Base-by-base conservation (phyloP, 129 eudicot genomes). In the Tagetes patula region DNA sequence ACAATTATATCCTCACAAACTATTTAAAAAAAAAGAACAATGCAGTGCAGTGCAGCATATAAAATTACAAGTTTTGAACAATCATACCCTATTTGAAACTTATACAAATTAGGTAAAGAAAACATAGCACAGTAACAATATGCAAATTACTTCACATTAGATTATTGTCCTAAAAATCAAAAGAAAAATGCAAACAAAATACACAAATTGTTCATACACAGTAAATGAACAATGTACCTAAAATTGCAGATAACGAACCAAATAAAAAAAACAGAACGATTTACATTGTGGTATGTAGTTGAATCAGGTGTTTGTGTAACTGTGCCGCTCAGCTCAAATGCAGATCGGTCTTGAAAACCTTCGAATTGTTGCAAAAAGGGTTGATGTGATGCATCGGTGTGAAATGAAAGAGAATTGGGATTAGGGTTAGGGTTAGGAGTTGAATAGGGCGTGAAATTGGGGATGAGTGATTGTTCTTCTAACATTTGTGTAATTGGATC, bases 381-480 rank as follows among this genome's bases (percentile, higher is more conserved):
- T 31, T 4, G 8, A 4, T 46, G 62, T 67, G 79, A 10, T 14
- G 53, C 46, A 50, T 53, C 62, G 9, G 46, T 34, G 37, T 32
- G 47, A 47, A 45, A 3, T 33, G 53, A 75, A 34, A 50, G 7
- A 49, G 14, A 41, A 61, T 13, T 12, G 36, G 66, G 43, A 14
- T 11, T 37, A 62, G 43, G 65, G 40, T 58, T 32, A 59, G 70
- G 80, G 45, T 45, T 34, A 45, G 74, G 80, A 56, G 55, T 43
- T 30, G 74, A 50, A 6, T 10, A 38, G 0, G 80, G 68, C 8
- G 75, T 58, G 40, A 76, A 56, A 58, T 70, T 77, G 75, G 75
- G 80, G 61, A 68, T n/a, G 41, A 63, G 13, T 48, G 64, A 12
- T 43, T 46, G 70, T 32, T 47, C 54, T 47, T 37, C 74, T 45